A percentile compares a stretch with the other conserved stretches of the same genome.
Evolutionary conservation across 202 grass and related monocot species (phyloP).

Genomic region (Tripidium arundinaceum): DNA sequence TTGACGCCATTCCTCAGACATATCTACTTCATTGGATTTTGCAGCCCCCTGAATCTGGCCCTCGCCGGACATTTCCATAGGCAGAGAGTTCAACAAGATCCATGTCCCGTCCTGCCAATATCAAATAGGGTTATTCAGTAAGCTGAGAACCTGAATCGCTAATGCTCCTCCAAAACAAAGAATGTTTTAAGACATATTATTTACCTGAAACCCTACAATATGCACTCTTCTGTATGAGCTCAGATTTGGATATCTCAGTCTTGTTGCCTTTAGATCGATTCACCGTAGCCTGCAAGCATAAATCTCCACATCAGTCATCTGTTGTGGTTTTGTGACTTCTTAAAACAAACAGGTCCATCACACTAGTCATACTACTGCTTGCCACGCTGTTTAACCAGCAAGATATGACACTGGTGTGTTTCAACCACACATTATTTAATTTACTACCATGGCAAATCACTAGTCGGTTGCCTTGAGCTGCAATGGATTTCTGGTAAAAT

Average conservation of each 20-base stretch:
- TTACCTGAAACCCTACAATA: slow-evolving; percentile 95
- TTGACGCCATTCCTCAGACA: slow-evolving; percentile 21
- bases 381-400: neutral
- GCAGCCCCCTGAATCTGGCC: slow-evolving; percentile 74
- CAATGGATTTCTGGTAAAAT: neutral
- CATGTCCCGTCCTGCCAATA: slow-evolving; percentile 72
- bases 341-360: slow-evolving; percentile 3
- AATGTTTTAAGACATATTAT: neutral
- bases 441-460: neutral
- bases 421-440: neutral
- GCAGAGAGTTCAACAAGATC: slow-evolving; percentile 94
- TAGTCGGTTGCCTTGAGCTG: neutral
- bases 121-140: slow-evolving; percentile 26
- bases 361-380: slow-evolving; percentile 3
- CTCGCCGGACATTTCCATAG: slow-evolving; percentile 79
- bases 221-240: slow-evolving; percentile 90
- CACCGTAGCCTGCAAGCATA: slow-evolving; percentile 68
- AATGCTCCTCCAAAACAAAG: neutral
- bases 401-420: neutral
- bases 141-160: slow-evolving; percentile 5
- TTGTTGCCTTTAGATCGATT: slow-evolving; percentile 97
- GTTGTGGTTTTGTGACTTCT: neutral
- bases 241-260: slow-evolving; percentile 80
- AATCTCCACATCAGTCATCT: slow-evolving; percentile 3
- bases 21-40: slow-evolving; percentile 72